Evolutionary conservation across 352 stramenopile species (phyloP).

Genomic region (Thalassiosira pacifica): DNA sequence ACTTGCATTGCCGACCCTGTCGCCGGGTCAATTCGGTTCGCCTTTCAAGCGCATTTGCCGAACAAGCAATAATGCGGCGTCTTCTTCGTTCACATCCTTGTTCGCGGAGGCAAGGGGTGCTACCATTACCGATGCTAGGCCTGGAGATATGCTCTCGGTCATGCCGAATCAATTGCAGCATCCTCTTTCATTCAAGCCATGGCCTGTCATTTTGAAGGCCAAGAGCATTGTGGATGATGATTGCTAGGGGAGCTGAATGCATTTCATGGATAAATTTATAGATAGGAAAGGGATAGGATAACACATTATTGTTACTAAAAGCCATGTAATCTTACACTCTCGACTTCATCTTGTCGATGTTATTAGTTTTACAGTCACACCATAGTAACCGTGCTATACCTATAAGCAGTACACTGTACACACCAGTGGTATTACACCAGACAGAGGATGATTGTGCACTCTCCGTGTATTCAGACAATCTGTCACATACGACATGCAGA

Average conservation of each 20-base stretch:
- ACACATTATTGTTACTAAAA: background rate
- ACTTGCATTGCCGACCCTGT: too few species aligned
- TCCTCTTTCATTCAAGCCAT: constrained; percentile 25
- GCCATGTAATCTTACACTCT: background rate
- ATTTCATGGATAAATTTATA: too few species aligned
- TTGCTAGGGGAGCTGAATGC: background rate
- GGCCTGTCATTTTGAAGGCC: background rate
- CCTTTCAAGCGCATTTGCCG: constrained; percentile 20
- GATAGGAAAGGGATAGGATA: background rate
- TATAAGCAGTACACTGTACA: too few species aligned
- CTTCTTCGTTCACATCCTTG: constrained; percentile 8
- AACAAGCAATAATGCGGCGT: background rate
- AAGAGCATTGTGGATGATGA: constrained; percentile 9
- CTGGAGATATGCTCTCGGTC: background rate
- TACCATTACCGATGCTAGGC: background rate
- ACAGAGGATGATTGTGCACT: too few species aligned
- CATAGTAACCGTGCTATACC: too few species aligned
- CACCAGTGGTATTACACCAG: too few species aligned
- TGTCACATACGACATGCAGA: too few species aligned
- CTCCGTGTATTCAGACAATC: too few species aligned
- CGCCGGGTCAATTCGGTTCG: too few species aligned
- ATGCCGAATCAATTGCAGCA: constrained; percentile 29
- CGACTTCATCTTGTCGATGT: too few species aligned
- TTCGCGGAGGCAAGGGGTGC: too few species aligned
- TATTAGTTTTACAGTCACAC: too few species aligned